Evolutionary conservation across 2,329 filamentous ascomycete genomes (phyloP), one percentile per base, ranked within the genome.

Genomic region (Pseudophaeomoniella oleicola): DNA sequence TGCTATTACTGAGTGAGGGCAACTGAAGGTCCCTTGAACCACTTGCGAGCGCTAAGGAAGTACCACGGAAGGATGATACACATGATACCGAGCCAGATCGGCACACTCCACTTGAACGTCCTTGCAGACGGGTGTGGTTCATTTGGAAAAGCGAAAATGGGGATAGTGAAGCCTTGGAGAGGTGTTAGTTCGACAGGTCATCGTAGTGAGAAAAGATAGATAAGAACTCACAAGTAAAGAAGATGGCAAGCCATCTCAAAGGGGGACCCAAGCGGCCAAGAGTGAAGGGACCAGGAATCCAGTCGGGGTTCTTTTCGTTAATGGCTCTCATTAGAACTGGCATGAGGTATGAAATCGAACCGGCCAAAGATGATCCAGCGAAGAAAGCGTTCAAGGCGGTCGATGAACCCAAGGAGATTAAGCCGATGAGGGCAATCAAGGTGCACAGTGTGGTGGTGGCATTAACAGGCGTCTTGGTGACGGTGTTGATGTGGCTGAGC

Each of bases 401-500:
- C 11, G 19, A 30, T 4, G 35, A 37, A 12, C 19, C 35, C 11
- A 37, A 16, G 22, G 19, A 37, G 3, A 37, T 30, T 12, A 37
- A 29, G 13, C 35, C 35, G 12, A 37, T 5, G 9, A 37, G 22
- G 3, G 35, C 35, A 31, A 37, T 30, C 11, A 30, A 19, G 3
- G 35, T 37, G 3, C 19, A 37, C 13, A 37, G 19, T 11, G 35
- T 29, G 16, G 31, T 37, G 0, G 72, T 75, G 2, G 74, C 63
- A 38, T 69, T 67, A 39, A 77, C 58, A 1, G 73, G 73, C 46
- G 72, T 75, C 37, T 71, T 70, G 36, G 72, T 63, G 1, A 42
- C 53, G 42, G 62, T 57, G 49, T 69, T 65, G 45, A 78, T 71
- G 12, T 47, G 52, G n/a, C 63, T 57, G 39, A 76, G 67, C 52